Evolutionary conservation across 2,329 filamentous ascomycete species (phyloP).

Genomic region (Knufia petricola): DNA sequence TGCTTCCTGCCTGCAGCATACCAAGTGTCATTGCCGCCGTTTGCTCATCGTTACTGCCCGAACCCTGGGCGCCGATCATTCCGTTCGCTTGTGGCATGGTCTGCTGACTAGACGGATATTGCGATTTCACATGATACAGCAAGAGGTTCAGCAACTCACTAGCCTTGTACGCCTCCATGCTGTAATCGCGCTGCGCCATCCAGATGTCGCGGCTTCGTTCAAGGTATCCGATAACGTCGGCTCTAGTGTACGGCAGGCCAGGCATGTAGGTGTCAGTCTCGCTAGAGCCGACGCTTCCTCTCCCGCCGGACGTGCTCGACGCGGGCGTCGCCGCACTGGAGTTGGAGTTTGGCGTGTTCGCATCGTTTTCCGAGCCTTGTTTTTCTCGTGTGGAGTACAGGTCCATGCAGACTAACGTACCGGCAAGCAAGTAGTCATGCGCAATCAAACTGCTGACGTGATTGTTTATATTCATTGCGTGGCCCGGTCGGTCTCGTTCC

Average conservation of each 20-base stretch:
- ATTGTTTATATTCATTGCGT: constrained; percentile 64
- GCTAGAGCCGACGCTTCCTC: constrained; percentile 8
- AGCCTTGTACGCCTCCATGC: constrained; percentile 86
- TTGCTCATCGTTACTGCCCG: constrained; percentile 46
- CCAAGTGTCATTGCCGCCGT: constrained; percentile 63
- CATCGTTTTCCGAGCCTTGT: constrained; percentile 30
- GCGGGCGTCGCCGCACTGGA: constrained; percentile 16
- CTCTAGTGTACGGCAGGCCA: constrained; percentile 32
- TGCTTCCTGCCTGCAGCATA: constrained; percentile 53
- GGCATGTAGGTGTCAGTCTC: constrained; percentile 14
- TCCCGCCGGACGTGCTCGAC: constrained; percentile 6
- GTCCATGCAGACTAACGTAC: constrained; percentile 75
- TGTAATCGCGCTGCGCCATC: constrained; percentile 64
- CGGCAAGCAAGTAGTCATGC: constrained; percentile 76
- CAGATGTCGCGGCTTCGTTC: constrained; percentile 69
- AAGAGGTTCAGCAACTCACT: constrained; percentile 72
- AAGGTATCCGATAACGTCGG: constrained; percentile 67
- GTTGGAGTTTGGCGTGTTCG: constrained; percentile 35
- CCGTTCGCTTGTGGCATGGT: constrained; percentile 15
- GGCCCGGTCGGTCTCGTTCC: constrained; percentile 55
- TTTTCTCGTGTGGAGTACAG: constrained; percentile 52
- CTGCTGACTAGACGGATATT: constrained; percentile 18
- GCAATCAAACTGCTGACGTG: constrained; percentile 70
- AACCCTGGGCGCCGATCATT: constrained; percentile 4
- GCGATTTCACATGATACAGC: constrained; percentile 58